Base-by-base conservation (phyloP, 2,329 filamentous ascomycete genomes). In the Fusarium concolor region DNA sequence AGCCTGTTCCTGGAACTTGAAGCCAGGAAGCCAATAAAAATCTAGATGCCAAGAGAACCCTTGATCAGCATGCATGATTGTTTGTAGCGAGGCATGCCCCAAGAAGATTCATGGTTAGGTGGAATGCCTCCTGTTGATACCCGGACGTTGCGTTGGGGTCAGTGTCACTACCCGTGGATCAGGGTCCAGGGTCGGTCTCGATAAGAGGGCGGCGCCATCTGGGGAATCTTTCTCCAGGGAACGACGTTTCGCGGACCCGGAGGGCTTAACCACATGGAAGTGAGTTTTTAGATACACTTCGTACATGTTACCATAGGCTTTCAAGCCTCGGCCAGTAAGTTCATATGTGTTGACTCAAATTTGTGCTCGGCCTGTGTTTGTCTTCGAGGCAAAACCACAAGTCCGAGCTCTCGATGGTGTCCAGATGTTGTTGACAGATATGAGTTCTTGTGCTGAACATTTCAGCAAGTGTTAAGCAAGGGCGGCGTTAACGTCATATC, bases 11-110 rank as follows among this genome's bases (percentile, higher is more conserved):
- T 10, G 33, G 37, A 17, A 15, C 24, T 31, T 44, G 28, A n/a
- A 22, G 29, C 28, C 44, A 39, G 37, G 29, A 22, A 22, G 28
- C 28, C 35, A 43, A 41, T 29, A 18, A 22, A 15, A 17, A 38
- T 42, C 52, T 33, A 45, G 56, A 50, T 33, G 49, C 37, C 37
- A n/a, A 60, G 39, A 47, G 41, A 47, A 47, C 49, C 37, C 35
- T 56, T 50, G 39, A 37, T 28, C 49, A 35, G 35, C 44, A 35
- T 43, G 44, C 5, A 35, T 39, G 42, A 41, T 41, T 35, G 31
- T 47, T 31, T 35, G 44, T 18, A 10, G 12, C 46, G 29, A 55
- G 49, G 39, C 20, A 39, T 28, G 11, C 17, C 31, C 31, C 45
- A 14, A 22, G n/a, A 31, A 24, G 17, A 20, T 37, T 24, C 10